Conservation (phyloP, 352 stramenopile species). For the Globisporangium solare region DNA sequence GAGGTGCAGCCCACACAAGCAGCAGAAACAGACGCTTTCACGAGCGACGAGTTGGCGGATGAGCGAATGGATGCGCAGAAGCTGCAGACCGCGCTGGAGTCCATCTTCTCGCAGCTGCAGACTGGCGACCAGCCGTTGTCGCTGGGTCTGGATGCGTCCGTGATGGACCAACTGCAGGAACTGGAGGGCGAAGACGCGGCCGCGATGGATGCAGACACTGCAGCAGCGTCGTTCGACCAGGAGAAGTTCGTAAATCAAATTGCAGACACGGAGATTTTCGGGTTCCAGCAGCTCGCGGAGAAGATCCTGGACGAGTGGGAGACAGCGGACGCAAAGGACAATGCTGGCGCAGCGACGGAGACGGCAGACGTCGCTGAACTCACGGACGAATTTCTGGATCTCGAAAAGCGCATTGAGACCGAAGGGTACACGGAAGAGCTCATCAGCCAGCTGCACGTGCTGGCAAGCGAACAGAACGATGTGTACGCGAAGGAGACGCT, state of each 20-base stretch:
- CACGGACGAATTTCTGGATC: constrained; percentile 38
- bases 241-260: constrained; percentile 14
- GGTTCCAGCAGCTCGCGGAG: constrained; percentile 16
- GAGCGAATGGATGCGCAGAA: constrained; percentile 10
- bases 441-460: constrained; percentile 25
- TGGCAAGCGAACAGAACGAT: constrained; percentile 28
- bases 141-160: constrained; percentile 1
- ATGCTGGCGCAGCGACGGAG: background rate
- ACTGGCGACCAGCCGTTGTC: background rate
- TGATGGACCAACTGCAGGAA: constrained; percentile 20
- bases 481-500: constrained; percentile 48
- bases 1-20: background rate
- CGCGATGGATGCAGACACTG: background rate
- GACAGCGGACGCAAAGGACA: constrained; percentile 2
- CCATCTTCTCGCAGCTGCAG: background rate
- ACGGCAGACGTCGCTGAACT: constrained; percentile 15
- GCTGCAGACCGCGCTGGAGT: background rate
- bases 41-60: background rate
- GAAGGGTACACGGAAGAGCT: constrained; percentile 41
- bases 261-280: constrained; percentile 17
- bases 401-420: constrained; percentile 44
- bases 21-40: background rate
- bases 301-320: constrained; percentile 15
- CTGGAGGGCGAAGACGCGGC: constrained; percentile 16
- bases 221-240: no score